These are phyloP conservation scores for Alternaria longipes DNA, from an alignment of 2,329 filamentous ascomycete species.

Conservation along the genomic window DNA sequence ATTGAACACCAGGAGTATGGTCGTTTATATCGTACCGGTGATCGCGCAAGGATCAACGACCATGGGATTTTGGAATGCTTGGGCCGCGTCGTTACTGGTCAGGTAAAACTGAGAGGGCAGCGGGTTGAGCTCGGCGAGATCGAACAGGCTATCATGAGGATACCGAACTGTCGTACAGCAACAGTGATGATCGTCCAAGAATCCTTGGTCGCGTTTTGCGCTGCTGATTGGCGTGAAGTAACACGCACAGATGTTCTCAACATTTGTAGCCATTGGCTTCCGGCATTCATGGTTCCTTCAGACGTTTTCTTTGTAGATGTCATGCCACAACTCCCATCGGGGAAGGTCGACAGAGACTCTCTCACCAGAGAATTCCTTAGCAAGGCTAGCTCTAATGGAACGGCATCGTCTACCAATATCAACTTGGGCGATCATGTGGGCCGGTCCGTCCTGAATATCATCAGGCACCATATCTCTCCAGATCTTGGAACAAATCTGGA, in stretches of 20 bases:
- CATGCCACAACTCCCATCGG: constrained; percentile 81
- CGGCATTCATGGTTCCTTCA: constrained; percentile 82
- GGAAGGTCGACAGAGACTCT: constrained; percentile 78
- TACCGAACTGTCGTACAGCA: constrained; percentile 64
- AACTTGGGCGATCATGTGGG: constrained; percentile 20
- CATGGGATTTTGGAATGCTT: constrained; percentile 82
- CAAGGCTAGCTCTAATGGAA: constrained; percentile 22
- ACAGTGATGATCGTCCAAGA: constrained; percentile 73
- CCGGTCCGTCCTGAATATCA: constrained; percentile 51
- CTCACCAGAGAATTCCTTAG: constrained; percentile 67
- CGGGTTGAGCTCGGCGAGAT: constrained; percentile 77
- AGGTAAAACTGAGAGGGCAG: constrained; percentile 88
- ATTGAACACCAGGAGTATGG: constrained; percentile 71
- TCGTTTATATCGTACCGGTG: constrained; percentile 82
- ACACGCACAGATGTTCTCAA: constrained; percentile 59
- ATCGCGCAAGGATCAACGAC: constrained; percentile 74
- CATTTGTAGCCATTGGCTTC: constrained; percentile 78
- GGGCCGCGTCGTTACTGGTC: constrained; percentile 79
- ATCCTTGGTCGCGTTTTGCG: constrained; percentile 78
- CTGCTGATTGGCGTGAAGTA: constrained; percentile 58
- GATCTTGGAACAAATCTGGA: constrained; percentile 52
- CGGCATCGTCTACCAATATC: constrained; percentile 6
- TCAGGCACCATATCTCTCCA: constrained; percentile 56
- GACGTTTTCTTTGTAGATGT: constrained; percentile 71
- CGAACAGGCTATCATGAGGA: constrained; percentile 46